A percentile compares a stretch with the other conserved stretches of the same genome.
These are phyloP conservation scores for Zoysia japonica DNA, from an alignment of 176 grass and related monocot genomes.

Conservation along the genomic window DNA sequence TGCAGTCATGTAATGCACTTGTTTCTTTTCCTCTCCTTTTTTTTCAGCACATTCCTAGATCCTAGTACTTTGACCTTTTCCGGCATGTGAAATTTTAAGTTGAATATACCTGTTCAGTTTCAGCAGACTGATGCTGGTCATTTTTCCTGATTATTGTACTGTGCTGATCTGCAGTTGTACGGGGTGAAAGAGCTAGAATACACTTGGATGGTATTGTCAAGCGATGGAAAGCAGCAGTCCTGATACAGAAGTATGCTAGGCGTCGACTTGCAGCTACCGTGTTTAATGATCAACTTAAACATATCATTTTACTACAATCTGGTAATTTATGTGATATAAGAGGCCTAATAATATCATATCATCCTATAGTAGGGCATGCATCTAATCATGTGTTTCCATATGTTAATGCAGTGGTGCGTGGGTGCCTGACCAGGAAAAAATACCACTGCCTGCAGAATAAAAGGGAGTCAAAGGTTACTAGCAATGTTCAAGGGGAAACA, in stretches of 20 bases:
- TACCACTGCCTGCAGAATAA: conserved; percentile 51
- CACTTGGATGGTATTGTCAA: conserved; percentile 54
- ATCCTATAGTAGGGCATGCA: conserved; percentile 15
- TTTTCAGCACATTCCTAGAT: conserved; percentile 20
- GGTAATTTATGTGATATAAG: conserved; percentile 48
- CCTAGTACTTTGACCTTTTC: background rate
- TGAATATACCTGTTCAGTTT: conserved; percentile 8
- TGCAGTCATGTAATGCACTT: conserved; percentile 81
- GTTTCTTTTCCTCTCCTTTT: conserved; percentile 18
- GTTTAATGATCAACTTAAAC: conserved; percentile 56
- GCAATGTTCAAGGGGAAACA: conserved; percentile 32
- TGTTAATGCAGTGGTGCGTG: conserved; percentile 67
- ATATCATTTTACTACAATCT: conserved; percentile 76
- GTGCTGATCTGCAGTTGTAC: conserved; percentile 60
- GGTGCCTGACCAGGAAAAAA: conserved; percentile 69
- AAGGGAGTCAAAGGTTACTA: conserved; percentile 32
- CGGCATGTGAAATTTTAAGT: conserved; percentile 9
- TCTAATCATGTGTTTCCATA: conserved; percentile 38
- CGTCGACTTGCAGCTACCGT: conserved; percentile 50
- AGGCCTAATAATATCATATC: conserved; percentile 20
- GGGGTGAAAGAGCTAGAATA: conserved; percentile 67
- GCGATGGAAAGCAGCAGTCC: conserved; percentile 80
- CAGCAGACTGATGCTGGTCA: conserved; percentile 6
- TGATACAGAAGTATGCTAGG: conserved; percentile 84
- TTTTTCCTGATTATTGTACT: background rate